Evolutionary conservation across 2,329 filamentous ascomycete genomes (phyloP).

Genomic region (Microdochium trichocladiopsis): DNA sequence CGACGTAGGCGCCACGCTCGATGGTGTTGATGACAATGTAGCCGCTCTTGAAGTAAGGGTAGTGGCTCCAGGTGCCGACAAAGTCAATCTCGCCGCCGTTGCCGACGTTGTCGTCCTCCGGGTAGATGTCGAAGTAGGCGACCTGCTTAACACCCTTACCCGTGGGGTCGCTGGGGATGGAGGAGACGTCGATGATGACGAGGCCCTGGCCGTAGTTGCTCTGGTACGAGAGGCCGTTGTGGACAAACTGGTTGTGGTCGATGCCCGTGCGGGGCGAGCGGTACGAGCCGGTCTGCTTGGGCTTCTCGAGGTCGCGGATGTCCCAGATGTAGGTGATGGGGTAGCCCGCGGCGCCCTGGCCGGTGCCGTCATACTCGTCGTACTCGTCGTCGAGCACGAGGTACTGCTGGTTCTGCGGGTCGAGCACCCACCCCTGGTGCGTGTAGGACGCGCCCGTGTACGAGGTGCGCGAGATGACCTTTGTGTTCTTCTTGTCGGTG

Average conservation of each 20-base stretch:
- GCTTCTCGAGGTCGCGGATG: conserved; percentile 28
- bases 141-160: conserved; percentile 23
- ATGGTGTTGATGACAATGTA: conserved; percentile 38
- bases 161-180: conserved; percentile 20
- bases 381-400: conserved; percentile 41
- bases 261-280: conserved; percentile 27
- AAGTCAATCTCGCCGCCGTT: conserved; percentile 23
- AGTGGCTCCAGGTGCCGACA: conserved; percentile 32
- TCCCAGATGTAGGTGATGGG: conserved; percentile 41
- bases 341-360: conserved; percentile 23
- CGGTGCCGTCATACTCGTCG: conserved; percentile 33
- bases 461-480: conserved; percentile 40
- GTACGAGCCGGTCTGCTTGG: conserved; percentile 32
- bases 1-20: conserved; percentile 34
- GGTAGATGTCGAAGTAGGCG: conserved; percentile 37
- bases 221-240: conserved; percentile 30
- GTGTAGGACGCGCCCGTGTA: conserved; percentile 48
- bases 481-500: conserved; percentile 33
- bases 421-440: conserved; percentile 44
- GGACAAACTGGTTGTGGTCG: conserved; percentile 35
- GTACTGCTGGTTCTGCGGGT: conserved; percentile 24
- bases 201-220: conserved; percentile 36
- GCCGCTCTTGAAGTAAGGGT: conserved; percentile 33
- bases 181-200: conserved; percentile 22
- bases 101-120: conserved; percentile 32